Evolutionary conservation across 495 filamentous ascomycete genomes (phyloP), one percentile per base, ranked within the genome.

Genomic region (Physcia stellaris): DNA sequence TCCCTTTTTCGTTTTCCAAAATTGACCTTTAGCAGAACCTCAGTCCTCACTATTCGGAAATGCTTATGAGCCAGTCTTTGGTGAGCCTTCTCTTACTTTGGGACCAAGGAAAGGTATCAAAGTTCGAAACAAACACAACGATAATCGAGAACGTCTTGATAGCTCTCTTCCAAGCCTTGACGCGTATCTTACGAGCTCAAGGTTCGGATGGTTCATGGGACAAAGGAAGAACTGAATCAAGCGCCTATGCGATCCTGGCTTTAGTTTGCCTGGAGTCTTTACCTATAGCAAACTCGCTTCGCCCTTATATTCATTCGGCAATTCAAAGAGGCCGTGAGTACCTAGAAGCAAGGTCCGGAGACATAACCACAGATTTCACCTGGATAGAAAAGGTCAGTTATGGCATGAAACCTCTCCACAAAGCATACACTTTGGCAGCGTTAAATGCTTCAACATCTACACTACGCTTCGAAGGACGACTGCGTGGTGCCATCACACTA

Each of bases 341-440:
- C 34, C 37, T 55, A 5, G 11, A 16, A 40, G 11, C 3, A 10
- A n/a, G 19, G 15, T 6, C 2, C 20, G 4, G 3, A 11, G 28
- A 42, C 13, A 31, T 21, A 13, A 28, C 34, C 6, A 41, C 38
- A 5, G 18, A 39, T 6, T 47, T 47, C 24, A 16, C 63, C 2
- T 67, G 63, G 62, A 52, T 64, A 6, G 61, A 66, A 35, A 66
- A 67, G 37, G 55, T 60, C 22, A 51, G 47, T 4, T 66, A 61
- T 37, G 38, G 39, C 16, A 62, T 52, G 2, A 13, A 34, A 2
- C 30, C 57, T 3, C 43, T 66, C 2, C 40, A 47, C 0, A 19
- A 58, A 27, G 43, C 52, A 3, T 67, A 66, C 35, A 49, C 39
- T 21, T 35, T 62, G 5, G 50, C 60, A 1, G 62, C 63, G 2